phyloP scores from a whole-genome alignment of 306 rosid genomes.

The Trifolium pratense region DNA sequence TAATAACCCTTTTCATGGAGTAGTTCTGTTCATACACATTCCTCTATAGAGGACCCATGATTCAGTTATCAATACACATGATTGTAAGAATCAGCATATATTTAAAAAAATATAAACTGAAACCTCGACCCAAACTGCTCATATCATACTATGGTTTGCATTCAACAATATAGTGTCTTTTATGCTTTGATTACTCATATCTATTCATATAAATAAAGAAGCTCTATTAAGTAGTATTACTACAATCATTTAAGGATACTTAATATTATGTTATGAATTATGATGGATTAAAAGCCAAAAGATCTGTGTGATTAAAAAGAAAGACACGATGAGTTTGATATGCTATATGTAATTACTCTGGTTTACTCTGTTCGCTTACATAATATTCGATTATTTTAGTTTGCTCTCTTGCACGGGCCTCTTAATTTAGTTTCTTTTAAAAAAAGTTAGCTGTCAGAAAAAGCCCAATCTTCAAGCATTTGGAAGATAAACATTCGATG shows the following conservation, averaged over 20 bases:
- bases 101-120: neutral
- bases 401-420: neutral
- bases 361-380: neutral
- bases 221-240: neutral
- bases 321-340: neutral
- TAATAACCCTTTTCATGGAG: constrained; percentile 10
- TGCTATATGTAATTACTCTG: neutral
- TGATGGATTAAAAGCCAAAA: neutral
- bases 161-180: neutral
- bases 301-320: neutral
- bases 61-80: constrained; percentile 21
- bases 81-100: neutral
- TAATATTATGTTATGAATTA: neutral
- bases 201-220: neutral
- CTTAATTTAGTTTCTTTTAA: neutral
- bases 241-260: neutral
- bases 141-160: constrained; percentile 7
- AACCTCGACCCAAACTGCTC: constrained; percentile 1
- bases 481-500: constrained; percentile 23
- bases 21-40: constrained; percentile 15
- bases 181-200: neutral
- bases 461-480: constrained; percentile 15
- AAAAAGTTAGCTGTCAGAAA: neutral
- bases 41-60: neutral
- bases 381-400: neutral